These are phyloP conservation scores for Amyloporia xantha DNA, from an alignment of 768 basidiomycete genomes.

Conservation along the genomic window DNA sequence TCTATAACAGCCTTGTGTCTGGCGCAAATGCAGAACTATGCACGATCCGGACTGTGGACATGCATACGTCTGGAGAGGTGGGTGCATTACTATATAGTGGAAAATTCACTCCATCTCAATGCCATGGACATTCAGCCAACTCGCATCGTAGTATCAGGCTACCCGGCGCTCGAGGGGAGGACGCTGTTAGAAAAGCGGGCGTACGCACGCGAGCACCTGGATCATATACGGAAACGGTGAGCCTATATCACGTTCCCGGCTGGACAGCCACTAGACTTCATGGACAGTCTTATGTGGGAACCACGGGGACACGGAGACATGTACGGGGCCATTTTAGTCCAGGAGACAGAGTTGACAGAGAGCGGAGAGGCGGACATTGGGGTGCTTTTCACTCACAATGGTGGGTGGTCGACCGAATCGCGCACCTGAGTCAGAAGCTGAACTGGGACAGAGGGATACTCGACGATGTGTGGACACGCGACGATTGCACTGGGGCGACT, in stretches of 20 bases:
- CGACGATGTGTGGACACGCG: conserved; percentile 38
- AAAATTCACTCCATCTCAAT: no score
- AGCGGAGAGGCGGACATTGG: conserved; percentile 32
- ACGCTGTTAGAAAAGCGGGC: conserved; percentile 31
- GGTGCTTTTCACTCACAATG: conserved; percentile 37
- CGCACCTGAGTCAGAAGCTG: not conserved
- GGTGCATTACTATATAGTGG: no score
- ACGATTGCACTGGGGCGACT: conserved; percentile 37
- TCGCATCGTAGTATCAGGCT: conserved; percentile 30
- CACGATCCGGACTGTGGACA: conserved; percentile 28
- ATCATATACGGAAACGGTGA: conserved; percentile 21
- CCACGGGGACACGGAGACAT: conserved; percentile 35
- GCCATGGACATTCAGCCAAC: no score
- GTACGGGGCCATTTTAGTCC: conserved; percentile 34
- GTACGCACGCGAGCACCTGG: conserved; percentile 25
- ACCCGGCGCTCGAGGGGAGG: conserved; percentile 25
- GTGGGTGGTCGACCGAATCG: conserved; percentile 18
- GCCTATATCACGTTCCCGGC: not conserved
- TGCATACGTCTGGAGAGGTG: conserved; percentile 35
- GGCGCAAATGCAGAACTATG: not conserved
- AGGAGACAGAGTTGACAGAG: conserved; percentile 29
- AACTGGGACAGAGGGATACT: conserved; percentile 30
- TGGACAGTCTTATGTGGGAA: conserved; percentile 32
- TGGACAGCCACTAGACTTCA: not conserved
- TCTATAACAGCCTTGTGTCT: not conserved